A percentile compares a stretch with the other conserved stretches of the same genome.
These are phyloP conservation scores for Amaranthus tricolor DNA, from an alignment of 179 eudicot genomes.

Conservation along the genomic window DNA sequence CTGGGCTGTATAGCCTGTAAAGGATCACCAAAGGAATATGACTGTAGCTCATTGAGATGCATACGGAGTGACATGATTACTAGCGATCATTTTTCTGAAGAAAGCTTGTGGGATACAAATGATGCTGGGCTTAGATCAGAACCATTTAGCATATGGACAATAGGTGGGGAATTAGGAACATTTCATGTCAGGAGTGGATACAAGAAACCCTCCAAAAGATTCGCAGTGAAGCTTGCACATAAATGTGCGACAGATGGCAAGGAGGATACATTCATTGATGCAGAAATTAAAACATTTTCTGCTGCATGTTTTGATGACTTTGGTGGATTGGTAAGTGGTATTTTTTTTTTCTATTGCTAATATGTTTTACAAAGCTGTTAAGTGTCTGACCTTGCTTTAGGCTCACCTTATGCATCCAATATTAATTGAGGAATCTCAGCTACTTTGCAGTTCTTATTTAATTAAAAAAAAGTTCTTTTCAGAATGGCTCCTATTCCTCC, in stretches of 20 bases:
- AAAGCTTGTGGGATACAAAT: conserved; percentile 85
- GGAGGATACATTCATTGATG: conserved; percentile 80
- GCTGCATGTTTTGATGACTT: conserved; percentile 96
- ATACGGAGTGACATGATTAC: conserved; percentile 89
- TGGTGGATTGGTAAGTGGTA: conserved; percentile 82
- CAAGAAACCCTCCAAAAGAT: conserved; percentile 84
- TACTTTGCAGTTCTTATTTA: not conserved
- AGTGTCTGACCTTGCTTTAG: not conserved
- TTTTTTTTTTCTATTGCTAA: not conserved
- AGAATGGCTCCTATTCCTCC: not conserved
- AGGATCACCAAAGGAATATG: conserved; percentile 70
- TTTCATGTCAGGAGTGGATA: conserved; percentile 74
- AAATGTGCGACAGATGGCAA: conserved; percentile 54
- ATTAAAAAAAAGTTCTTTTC: not conserved
- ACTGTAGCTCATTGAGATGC: conserved; percentile 73
- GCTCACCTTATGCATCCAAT: not conserved
- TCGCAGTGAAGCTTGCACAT: conserved; percentile 83
- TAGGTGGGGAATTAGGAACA: conserved; percentile 77
- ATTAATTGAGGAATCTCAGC: not conserved
- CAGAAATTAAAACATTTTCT: conserved; percentile 83
- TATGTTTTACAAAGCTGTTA: too few species aligned
- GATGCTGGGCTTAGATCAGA: conserved; percentile 53
- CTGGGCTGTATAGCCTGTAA: conserved; percentile 91
- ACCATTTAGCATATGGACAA: conserved; percentile 84
- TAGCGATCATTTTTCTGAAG: conserved; percentile 80